Conservation (phyloP, 2,329 filamentous ascomycete genomes). For the Botryotinia calthae region DNA sequence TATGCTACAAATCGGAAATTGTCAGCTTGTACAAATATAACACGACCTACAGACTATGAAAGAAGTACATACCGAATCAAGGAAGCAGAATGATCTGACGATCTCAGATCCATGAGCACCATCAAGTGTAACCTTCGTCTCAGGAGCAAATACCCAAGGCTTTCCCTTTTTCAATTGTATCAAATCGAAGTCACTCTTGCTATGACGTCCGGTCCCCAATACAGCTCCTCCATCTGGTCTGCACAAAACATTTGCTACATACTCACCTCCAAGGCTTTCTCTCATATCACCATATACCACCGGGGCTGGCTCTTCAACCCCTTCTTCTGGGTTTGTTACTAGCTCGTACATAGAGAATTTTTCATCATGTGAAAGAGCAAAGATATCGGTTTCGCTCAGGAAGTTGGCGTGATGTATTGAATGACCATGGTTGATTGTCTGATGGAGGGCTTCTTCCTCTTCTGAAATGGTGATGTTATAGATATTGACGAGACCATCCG, state of each 20-base stretch:
- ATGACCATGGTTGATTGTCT: conserved; percentile 74
- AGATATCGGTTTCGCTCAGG: conserved; percentile 62
- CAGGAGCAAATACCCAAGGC: conserved; percentile 54
- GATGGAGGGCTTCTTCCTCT: conserved; percentile 74
- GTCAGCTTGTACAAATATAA: not conserved
- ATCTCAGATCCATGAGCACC: conserved; percentile 64
- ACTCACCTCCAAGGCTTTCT: conserved; percentile 64
- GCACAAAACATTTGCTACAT: conserved; percentile 65
- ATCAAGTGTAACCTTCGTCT: conserved; percentile 56
- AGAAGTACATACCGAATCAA: conserved; percentile 50
- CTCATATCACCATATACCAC: conserved; percentile 69
- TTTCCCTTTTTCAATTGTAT: conserved; percentile 55
- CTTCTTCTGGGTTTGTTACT: conserved; percentile 60
- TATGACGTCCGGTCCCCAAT: conserved; percentile 64
- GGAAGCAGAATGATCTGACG: conserved; percentile 62
- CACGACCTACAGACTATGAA: not conserved
- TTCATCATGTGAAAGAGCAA: conserved; percentile 75
- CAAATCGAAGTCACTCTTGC: conserved; percentile 57
- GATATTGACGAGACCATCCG: conserved; percentile 75
- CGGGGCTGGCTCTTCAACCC: conserved; percentile 47
- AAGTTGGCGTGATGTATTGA: conserved; percentile 76
- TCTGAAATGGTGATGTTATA: conserved; percentile 68
- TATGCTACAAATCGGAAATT: conserved; percentile 29
- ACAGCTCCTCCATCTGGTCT: conserved; percentile 60
- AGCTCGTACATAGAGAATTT: conserved; percentile 71